Percentiles rank a stretch among this genome's conserved stretches.
phyloP scores from a whole-genome alignment of 768 basidiomycete species.

The Gautieria morchelliformis region DNA sequence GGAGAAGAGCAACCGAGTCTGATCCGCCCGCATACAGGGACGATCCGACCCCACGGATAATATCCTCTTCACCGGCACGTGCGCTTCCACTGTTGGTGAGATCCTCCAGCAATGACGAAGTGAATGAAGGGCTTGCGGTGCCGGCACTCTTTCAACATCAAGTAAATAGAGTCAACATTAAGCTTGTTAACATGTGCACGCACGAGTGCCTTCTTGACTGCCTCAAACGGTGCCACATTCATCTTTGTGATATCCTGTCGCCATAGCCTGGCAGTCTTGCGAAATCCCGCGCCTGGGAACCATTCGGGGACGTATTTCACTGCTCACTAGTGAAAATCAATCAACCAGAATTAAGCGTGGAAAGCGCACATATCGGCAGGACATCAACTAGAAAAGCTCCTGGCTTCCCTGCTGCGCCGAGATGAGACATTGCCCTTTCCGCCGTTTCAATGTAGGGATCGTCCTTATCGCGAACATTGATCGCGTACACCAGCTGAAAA shows the following conservation, averaged over 20 bases:
- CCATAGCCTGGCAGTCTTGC: slow-evolving; percentile 50
- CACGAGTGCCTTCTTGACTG: slow-evolving; percentile 31
- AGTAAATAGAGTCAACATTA: background rate
- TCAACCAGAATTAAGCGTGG: background rate
- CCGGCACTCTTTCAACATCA: background rate
- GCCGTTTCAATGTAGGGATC: slow-evolving; percentile 33
- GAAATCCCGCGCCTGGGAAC: slow-evolving; percentile 62
- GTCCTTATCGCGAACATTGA: slow-evolving; percentile 14
- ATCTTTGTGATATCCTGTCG: slow-evolving; percentile 37
- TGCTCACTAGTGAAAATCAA: background rate
- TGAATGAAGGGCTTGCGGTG: background rate
- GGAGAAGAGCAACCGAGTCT: slow-evolving; percentile 27
- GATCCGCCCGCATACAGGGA: slow-evolving; percentile 33
- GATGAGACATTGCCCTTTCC: background rate
- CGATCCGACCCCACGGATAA: slow-evolving; percentile 28
- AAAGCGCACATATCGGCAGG: background rate
- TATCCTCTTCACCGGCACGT: slow-evolving; percentile 15
- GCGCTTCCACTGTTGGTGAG: slow-evolving; percentile 3
- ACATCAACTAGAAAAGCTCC: slow-evolving; percentile 2
- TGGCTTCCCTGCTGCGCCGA: background rate
- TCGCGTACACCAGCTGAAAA: background rate
- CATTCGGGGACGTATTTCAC: slow-evolving; percentile 47
- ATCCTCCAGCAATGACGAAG: background rate
- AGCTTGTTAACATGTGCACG: slow-evolving; percentile 5
- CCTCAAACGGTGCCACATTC: slow-evolving; percentile 35